A percentile compares a stretch with the other conserved stretches of the same genome.
phyloP scores from a whole-genome alignment of 164 flowering plant species.

The Brasenia schreberi region DNA sequence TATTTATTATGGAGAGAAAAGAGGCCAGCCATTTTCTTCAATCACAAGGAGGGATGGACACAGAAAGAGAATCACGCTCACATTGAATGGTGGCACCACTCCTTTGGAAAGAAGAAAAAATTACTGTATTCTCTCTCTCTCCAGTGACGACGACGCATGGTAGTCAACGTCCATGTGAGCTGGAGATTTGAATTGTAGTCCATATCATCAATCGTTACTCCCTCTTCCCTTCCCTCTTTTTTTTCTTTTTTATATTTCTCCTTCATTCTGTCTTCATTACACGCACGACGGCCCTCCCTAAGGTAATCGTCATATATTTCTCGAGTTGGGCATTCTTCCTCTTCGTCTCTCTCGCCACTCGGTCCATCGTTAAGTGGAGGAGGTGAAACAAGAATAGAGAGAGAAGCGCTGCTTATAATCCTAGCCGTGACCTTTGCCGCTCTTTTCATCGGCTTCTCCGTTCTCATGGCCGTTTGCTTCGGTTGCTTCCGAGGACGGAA shows the following conservation, averaged over 20 bases:
- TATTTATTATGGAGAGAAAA: no score
- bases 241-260: background rate
- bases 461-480: background rate
- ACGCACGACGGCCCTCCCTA: background rate
- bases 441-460: background rate
- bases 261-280: background rate
- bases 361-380: background rate
- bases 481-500: background rate
- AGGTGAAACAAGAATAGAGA: background rate
- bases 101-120: no score
- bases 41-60: no score
- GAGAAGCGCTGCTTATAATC: background rate
- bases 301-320: background rate
- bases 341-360: background rate
- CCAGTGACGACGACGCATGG: background rate
- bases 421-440: background rate
- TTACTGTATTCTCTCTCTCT: no score
- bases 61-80: no score
- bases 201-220: background rate
- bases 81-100: no score
- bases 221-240: background rate
- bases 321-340: background rate
- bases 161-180: background rate
- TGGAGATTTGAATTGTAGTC: background rate
- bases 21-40: no score